Evolutionary conservation across 2,329 filamentous ascomycete genomes (phyloP).

Genomic region (Cladorrhinum sp.): DNA sequence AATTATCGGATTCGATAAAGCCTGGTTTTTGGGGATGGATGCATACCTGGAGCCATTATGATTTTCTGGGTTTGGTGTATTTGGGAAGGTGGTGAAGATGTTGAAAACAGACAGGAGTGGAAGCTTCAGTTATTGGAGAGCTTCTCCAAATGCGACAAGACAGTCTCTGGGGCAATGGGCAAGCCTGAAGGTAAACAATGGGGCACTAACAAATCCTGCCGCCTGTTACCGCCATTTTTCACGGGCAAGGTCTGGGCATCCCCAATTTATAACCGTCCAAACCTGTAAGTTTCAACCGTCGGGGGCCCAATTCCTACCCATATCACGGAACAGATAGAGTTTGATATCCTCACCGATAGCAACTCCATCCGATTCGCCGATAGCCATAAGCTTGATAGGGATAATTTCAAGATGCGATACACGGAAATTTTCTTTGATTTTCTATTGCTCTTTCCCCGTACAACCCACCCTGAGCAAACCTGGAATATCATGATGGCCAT

Average conservation of each 20-base stretch:
- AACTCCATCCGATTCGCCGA: too few relatives aligned
- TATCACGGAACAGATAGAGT: background rate
- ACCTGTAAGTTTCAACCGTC: background rate
- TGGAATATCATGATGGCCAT: too few relatives aligned
- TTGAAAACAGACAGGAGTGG: conserved; percentile 1
- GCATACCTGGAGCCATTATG: conserved; percentile 42
- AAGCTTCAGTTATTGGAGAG: conserved; percentile 10
- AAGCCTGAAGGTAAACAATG: conserved; percentile 23
- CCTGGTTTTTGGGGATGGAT: background rate
- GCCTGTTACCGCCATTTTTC: conserved; percentile 22
- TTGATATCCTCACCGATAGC: too few relatives aligned
- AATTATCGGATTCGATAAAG: too few relatives aligned
- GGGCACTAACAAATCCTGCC: conserved; percentile 20
- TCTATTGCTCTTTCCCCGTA: too few relatives aligned
- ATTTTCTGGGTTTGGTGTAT: background rate
- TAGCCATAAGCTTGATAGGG: too few relatives aligned
- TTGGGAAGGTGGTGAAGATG: background rate
- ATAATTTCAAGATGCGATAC: too few relatives aligned
- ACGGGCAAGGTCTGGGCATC: too few relatives aligned
- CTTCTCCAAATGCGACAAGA: conserved; percentile 15
- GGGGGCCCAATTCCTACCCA: background rate
- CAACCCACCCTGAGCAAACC: too few relatives aligned
- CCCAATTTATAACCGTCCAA: background rate
- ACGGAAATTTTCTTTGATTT: too few relatives aligned
- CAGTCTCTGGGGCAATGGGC: conserved; percentile 15